Evolutionary conservation across 2,329 filamentous ascomycete species (phyloP).

Genomic region (Alternaria solani): DNA sequence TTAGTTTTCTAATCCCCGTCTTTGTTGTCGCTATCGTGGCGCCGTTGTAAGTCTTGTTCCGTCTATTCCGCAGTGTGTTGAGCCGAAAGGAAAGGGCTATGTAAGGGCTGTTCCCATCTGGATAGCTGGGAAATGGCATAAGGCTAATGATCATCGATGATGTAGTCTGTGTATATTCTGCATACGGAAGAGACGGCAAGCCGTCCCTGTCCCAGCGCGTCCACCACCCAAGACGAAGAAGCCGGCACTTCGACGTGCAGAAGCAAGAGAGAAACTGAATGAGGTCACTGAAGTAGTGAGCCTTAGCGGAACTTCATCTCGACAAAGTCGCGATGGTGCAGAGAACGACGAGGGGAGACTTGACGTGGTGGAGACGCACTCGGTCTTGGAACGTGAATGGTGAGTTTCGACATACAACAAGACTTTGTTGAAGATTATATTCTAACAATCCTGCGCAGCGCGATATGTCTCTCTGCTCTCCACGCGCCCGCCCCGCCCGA

Average conservation of each 20-base stretch:
- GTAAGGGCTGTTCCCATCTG: neutral
- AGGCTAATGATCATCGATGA: neutral
- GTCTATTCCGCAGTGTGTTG: neutral
- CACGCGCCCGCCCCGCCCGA: constrained; percentile 37
- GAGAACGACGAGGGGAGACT: constrained; percentile 5
- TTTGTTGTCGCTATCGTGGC: constrained; percentile 38
- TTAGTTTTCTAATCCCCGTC: constrained; percentile 41
- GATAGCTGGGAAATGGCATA: neutral
- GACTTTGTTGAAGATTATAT: neutral
- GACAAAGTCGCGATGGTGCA: neutral
- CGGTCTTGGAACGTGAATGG: constrained; percentile 39
- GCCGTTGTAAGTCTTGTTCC: constrained; percentile 36
- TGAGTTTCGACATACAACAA: constrained; percentile 9
- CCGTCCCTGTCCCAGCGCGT: constrained; percentile 7
- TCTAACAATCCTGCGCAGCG: constrained; percentile 25
- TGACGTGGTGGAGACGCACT: constrained; percentile 20
- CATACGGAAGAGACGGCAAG: constrained; percentile 25
- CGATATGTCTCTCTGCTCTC: constrained; percentile 45
- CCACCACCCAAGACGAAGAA: constrained; percentile 19
- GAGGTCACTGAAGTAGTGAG: constrained; percentile 32
- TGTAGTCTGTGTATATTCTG: constrained; percentile 33
- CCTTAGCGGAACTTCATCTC: neutral
- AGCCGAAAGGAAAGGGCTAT: neutral
- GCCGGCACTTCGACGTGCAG: constrained; percentile 28
- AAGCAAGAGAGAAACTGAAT: constrained; percentile 32